Evolutionary conservation across 1,284 basidiomycete genomes (phyloP), one percentile per base, ranked within the genome.

Genomic region (Sporisorium scitamineum): DNA sequence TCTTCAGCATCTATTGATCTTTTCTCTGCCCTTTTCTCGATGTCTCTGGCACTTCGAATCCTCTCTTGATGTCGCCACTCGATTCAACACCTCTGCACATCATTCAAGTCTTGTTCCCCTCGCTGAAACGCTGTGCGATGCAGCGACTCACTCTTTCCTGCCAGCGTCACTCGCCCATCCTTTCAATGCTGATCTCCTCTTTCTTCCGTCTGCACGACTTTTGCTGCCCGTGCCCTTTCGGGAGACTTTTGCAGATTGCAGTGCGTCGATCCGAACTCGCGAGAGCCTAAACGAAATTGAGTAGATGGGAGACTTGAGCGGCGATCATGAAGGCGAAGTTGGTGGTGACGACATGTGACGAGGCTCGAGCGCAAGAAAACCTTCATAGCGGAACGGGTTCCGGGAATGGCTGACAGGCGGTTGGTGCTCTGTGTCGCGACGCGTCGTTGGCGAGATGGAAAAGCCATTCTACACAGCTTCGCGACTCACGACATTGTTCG

Each of bases 21-120:
- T 50, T 18, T 10, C 13, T 29, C 22, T 14, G 16, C 5, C 20
- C 26, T 29, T 52, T n/a, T 20, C 42, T 29, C 48, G 10, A 10
- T 3, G 2, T 34, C 20, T 31, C 31, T 11, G 44, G 34, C 45
- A 22, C 34, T 39, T 13, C 20, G 20, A 8, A 20, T 24, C 24
- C 27, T 13, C 18, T 27, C 18, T 45, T 14, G 48, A 60, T 32
- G 27, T 50, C 31, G 44, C 41, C 31, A 41, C 9, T 53, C 53
- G 64, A 53, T 61, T 61, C 58, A 52, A 60, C 64, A 61, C 64
- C 64, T 60, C 37, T 52, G 53, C 48, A 20, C 31, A 39, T 56
- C 54, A 11, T 32, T 56, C 31, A 10, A 34, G 8, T 1, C 11
- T 56, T n/a, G 24, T 39, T 32, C 26, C 10, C 20, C 3, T 39